Percentiles rank a stretch among this genome's conserved stretches.
These are phyloP conservation scores for Populus tomentosa DNA, from an alignment of 441 rosid species.

Conservation along the genomic window DNA sequence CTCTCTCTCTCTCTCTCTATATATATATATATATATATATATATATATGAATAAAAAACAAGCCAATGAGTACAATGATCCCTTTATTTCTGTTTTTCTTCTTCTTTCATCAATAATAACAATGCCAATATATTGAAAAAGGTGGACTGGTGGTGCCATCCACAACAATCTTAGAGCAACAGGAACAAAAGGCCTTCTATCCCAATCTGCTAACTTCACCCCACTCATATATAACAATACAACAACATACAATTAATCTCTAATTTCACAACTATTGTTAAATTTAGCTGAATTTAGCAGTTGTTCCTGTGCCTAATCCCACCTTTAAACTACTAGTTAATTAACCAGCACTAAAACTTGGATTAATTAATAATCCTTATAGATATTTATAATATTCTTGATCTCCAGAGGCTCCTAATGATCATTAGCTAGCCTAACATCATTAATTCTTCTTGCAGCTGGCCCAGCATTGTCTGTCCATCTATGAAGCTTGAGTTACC, in stretches of 20 bases:
- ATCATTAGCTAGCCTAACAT: slow-evolving; percentile 47
- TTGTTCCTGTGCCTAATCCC: slow-evolving; percentile 63
- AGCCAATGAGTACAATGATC: slow-evolving; percentile 19
- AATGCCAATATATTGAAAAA: neutral
- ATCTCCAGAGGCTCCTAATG: slow-evolving; percentile 17
- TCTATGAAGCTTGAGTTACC: slow-evolving; percentile 35
- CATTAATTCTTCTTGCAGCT: slow-evolving; percentile 45
- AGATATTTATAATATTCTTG: neutral
- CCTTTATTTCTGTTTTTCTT: slow-evolving; percentile 10
- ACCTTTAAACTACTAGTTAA: slow-evolving; percentile 14
- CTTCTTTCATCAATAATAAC: neutral
- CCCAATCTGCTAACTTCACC: slow-evolving; percentile 70
- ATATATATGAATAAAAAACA: slow-evolving; percentile 14
- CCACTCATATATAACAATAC: slow-evolving; percentile 5
- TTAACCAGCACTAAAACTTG: slow-evolving; percentile 9
- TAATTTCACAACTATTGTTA: slow-evolving; percentile 15
- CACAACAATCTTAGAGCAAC: slow-evolving; percentile 26
- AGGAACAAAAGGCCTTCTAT: slow-evolving; percentile 61
- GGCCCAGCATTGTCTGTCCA: slow-evolving; percentile 56
- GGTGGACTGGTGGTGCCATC: slow-evolving; percentile 22
- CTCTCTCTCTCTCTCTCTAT: no score
- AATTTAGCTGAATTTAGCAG: slow-evolving; percentile 72
- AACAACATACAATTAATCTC: slow-evolving; percentile 1
- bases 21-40: neutral
- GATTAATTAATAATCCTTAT: neutral